Evolutionary conservation across 2,329 filamentous ascomycete species (phyloP).

Genomic region (Bertia moriformis): DNA sequence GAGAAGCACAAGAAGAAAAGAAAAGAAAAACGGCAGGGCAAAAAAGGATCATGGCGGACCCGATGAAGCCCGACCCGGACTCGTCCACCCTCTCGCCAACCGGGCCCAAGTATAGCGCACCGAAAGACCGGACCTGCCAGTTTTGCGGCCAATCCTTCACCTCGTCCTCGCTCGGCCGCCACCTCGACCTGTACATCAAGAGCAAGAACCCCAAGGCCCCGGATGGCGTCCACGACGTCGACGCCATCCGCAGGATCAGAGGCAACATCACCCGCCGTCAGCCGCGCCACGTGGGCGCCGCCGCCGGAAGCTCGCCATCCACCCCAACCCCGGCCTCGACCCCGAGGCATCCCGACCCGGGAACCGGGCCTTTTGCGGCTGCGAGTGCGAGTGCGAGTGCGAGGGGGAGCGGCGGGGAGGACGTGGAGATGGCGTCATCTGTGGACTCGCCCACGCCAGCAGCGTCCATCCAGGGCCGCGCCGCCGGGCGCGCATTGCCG

Average conservation of each 20-base stretch:
- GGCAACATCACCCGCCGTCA: constrained; percentile 78
- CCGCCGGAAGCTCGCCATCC: constrained; percentile 47
- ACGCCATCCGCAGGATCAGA: constrained; percentile 71
- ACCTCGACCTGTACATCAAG: constrained; percentile 87
- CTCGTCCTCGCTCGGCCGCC: constrained; percentile 80
- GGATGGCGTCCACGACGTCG: constrained; percentile 80
- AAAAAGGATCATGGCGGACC: neutral
- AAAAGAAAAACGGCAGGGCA: too few relatives aligned
- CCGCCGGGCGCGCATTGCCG: constrained; percentile 17
- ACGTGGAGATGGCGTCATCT: too few relatives aligned
- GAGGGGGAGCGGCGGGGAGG: too few relatives aligned
- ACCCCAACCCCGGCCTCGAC: constrained; percentile 23
- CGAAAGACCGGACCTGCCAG: constrained; percentile 77
- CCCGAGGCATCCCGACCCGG: constrained; percentile 6
- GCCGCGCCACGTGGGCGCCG: constrained; percentile 48
- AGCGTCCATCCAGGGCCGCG: constrained; percentile 16
- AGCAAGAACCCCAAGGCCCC: constrained; percentile 78
- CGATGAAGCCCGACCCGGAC: neutral
- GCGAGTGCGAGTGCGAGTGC: constrained; percentile 8
- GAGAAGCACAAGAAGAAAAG: too few relatives aligned
- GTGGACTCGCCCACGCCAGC: constrained; percentile 25
- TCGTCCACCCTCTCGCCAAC: constrained; percentile 7
- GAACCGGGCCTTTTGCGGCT: too few relatives aligned
- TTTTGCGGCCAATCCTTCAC: constrained; percentile 86
- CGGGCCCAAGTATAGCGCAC: constrained; percentile 25